Percentiles rank a stretch among this genome's conserved stretches.
Conservation (phyloP, 2,329 filamentous ascomycete species). For the Colletotrichum theobromicola region DNA sequence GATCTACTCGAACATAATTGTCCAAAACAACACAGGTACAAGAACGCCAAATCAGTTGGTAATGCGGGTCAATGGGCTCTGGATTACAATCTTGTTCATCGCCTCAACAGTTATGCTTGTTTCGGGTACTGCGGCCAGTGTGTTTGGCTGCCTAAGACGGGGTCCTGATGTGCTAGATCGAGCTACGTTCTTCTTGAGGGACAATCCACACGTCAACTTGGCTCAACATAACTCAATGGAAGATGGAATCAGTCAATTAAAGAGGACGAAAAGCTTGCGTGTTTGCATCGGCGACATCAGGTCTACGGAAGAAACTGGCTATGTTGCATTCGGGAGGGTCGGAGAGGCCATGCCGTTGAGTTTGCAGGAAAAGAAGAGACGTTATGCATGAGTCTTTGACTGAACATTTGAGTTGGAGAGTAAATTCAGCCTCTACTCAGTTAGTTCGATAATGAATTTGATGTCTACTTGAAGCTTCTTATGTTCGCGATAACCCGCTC, state of each 20-base stretch:
- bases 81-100: neutral
- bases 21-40: neutral
- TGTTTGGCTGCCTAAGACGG: conserved; percentile 30
- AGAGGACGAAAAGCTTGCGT: neutral
- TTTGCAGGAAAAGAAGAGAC: neutral
- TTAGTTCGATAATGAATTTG: neutral
- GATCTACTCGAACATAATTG: neutral
- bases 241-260: neutral
- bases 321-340: neutral
- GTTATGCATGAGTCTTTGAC: neutral
- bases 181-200: neutral
- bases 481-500: neutral
- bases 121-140: neutral
- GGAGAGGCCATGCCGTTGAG: neutral
- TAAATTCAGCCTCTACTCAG: neutral
- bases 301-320: neutral
- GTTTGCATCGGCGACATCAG: neutral
- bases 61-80: neutral
- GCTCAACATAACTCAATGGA: neutral
- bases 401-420: neutral
- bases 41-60: neutral
- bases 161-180: conserved; percentile 29
- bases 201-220: neutral
- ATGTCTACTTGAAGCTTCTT: neutral
- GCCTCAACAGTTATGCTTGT: neutral